Evolutionary conservation across 441 rosid genomes (phyloP), one percentile per base, ranked within the genome.

Genomic region (Croton setiger): DNA sequence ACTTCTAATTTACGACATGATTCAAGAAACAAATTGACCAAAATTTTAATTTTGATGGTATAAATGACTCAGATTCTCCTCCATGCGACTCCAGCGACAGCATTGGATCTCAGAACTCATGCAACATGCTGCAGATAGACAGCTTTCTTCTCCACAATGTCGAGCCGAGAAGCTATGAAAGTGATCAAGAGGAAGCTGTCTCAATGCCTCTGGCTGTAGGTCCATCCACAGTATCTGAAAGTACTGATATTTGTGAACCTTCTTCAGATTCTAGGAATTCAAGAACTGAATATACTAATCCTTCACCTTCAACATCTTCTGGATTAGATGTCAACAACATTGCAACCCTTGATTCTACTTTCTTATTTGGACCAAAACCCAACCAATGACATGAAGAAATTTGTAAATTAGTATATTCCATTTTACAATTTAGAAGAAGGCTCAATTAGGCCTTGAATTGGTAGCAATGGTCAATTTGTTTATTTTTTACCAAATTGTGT

Each of bases 41-140:
- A 0, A 89, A 80, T 75, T 69, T 72, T 67, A 74, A 78, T 1
- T 72, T 63, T 68, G 78, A 77, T 71, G 89, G 86, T 70, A 69
- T 69, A 23, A 88, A 84, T 81, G 78, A 77, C 77, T 72, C 83
- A 45, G 94, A 90, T 68, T 72, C 82, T 31, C 64, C 86, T 65
- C 56, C 72, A 14, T 81, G 78, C 74, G 93, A 86, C 63, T 63
- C 85, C 4, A 57, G 77, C 21, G 69, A 75, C 53, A 76, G 67
- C 63, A 74, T 75, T 45, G 80, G 76, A 64, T 66, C 72, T 74
- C 90, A 83, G 65, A 84, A 74, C 55, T 70, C 89, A 18, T 59
- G 72, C 51, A 83, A 71, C 62, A 21, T 77, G 69, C 79, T 52
- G n/a, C 75, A 68, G 17, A 70, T 57, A 52, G 88, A 79, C 14